Evolutionary conservation across 345 rosid species (phyloP).

Genomic region (Fremontodendron californicum): DNA sequence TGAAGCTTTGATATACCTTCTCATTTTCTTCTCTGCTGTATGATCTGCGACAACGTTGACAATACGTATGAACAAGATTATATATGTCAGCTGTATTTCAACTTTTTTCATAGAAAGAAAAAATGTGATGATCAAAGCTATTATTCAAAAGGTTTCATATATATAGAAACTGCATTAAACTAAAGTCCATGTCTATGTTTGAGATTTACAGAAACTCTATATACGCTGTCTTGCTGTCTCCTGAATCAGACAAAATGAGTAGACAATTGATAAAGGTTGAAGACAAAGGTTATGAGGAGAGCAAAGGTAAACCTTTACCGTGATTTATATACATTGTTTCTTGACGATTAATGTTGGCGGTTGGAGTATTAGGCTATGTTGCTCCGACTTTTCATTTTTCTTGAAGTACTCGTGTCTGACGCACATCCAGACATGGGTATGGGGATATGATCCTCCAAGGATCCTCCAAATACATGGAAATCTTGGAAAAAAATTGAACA

Average conservation of each 20-base stretch:
- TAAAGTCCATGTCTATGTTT: too few species aligned
- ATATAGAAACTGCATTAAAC: not conserved
- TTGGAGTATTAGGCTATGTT: not conserved
- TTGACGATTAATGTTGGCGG: not conserved
- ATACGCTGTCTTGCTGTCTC: not conserved
- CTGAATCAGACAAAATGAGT: not conserved
- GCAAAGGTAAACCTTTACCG: too few species aligned
- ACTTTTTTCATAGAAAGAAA: too few species aligned
- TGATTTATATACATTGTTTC: too few species aligned
- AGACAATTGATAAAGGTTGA: not conserved
- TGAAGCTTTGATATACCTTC: constrained; percentile 59
- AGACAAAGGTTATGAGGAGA: not conserved
- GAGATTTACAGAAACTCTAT: not conserved
- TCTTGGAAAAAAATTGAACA: too few species aligned
- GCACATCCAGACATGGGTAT: too few species aligned
- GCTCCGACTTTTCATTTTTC: too few species aligned
- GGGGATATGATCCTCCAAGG: too few species aligned
- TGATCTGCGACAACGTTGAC: constrained; percentile 36
- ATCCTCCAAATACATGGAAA: too few species aligned
- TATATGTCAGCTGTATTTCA: not conserved
- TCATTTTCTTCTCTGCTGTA: constrained; percentile 78
- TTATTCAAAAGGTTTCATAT: not conserved
- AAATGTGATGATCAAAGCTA: too few species aligned
- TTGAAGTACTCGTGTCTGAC: too few species aligned
- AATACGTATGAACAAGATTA: not conserved